These are phyloP conservation scores for Ustilago trichophora DNA, from an alignment of 1,284 basidiomycete genomes.

Conservation along the genomic window DNA sequence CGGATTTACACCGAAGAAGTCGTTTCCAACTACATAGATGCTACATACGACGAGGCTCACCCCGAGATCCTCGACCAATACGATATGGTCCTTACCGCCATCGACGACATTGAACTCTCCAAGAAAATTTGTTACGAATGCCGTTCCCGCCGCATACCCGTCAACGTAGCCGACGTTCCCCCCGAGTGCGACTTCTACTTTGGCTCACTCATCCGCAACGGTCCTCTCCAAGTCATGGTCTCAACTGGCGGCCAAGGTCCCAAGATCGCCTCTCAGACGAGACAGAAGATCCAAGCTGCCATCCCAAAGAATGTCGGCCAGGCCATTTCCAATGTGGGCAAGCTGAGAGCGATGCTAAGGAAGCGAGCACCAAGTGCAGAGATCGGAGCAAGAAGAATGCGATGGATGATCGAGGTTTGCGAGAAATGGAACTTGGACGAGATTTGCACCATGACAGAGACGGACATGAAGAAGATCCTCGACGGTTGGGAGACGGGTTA, in stretches of 20 bases:
- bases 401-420: slow-evolving; percentile 92
- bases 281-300: slow-evolving; percentile 75
- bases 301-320: slow-evolving; percentile 79
- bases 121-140: slow-evolving; percentile 78
- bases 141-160: slow-evolving; percentile 77
- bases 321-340: slow-evolving; percentile 83
- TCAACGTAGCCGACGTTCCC: slow-evolving; percentile 97
- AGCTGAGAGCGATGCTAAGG: slow-evolving; percentile 75
- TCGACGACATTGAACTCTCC: slow-evolving; percentile 82
- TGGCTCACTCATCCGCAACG: slow-evolving; percentile 88
- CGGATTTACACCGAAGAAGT: slow-evolving; percentile 50
- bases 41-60: slow-evolving; percentile 64
- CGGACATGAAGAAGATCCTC: slow-evolving; percentile 62
- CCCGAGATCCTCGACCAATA: slow-evolving; percentile 28
- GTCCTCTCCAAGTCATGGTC: slow-evolving; percentile 93
- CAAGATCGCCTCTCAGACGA: slow-evolving; percentile 85
- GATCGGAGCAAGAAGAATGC: slow-evolving; percentile 81
- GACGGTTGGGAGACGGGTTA: slow-evolving; percentile 65
- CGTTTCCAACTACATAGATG: slow-evolving; percentile 50
- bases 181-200: slow-evolving; percentile 94
- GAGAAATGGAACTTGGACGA: slow-evolving; percentile 84
- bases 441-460: slow-evolving; percentile 75
- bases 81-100: slow-evolving; percentile 93
- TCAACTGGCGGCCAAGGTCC: slow-evolving; percentile 95
- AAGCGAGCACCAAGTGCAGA: slow-evolving; percentile 79